These are phyloP conservation scores for Apiotrichum domesticum DNA, from an alignment of 1,284 basidiomycete genomes.

Conservation along the genomic window DNA sequence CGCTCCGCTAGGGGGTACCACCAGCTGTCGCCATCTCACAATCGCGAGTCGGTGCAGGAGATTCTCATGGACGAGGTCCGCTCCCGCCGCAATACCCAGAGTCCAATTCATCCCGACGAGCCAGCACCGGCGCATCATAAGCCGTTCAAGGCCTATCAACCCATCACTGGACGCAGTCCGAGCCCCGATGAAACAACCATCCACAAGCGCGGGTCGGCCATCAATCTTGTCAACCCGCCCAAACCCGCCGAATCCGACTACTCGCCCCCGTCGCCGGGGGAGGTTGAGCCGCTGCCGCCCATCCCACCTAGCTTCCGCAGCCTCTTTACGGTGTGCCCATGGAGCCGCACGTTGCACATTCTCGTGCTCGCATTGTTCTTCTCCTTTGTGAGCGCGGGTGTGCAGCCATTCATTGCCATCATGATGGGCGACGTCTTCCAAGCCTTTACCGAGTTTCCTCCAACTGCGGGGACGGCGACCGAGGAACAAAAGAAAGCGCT, in stretches of 20 bases:
- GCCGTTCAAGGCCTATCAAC: no score
- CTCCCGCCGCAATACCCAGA: no score
- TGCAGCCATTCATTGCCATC: constrained; percentile 90
- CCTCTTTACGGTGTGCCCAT: constrained; percentile 61
- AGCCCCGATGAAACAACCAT: no score
- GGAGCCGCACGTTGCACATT: constrained; percentile 52
- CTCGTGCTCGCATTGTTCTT: constrained; percentile 68
- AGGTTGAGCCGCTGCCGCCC: constrained; percentile 12
- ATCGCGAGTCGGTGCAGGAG: no score
- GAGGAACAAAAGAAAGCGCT: constrained; percentile 54
- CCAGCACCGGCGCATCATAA: no score
- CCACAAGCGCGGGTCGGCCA: neutral
- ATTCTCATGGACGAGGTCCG: no score
- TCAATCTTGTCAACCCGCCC: neutral
- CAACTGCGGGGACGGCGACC: constrained; percentile 32
- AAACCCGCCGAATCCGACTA: neutral
- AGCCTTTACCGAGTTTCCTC: constrained; percentile 59
- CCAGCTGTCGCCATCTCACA: no score
- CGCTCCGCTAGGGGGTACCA: no score
- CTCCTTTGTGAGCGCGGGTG: constrained; percentile 64
- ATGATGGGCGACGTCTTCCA: constrained; percentile 82
- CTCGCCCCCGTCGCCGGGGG: neutral
- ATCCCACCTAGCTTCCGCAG: constrained; percentile 54
- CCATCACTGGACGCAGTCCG: no score
- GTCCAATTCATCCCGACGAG: no score